Evolutionary conservation across 2,329 filamentous ascomycete species (phyloP).

Genomic region (Fusarium xyrophilum): DNA sequence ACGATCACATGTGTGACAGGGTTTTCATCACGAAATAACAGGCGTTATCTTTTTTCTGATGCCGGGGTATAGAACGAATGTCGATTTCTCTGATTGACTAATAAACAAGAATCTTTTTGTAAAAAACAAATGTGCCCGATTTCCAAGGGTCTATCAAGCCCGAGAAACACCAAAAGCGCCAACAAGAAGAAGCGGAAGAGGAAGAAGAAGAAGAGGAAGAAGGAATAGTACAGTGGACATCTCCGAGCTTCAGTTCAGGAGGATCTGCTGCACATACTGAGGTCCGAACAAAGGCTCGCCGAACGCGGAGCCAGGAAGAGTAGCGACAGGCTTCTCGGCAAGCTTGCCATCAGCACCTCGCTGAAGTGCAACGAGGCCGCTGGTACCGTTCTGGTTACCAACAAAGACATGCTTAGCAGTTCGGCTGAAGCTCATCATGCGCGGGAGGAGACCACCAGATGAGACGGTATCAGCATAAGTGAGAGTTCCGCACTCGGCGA

Average conservation of each 20-base stretch:
- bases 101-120: conserved; percentile 5
- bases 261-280: conserved; percentile 46
- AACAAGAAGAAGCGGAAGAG: conserved; percentile 7
- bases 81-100: conserved; percentile 10
- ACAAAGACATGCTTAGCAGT: conserved; percentile 52
- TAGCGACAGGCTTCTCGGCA: conserved; percentile 39
- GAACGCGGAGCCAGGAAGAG: conserved; percentile 39
- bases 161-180: conserved; percentile 31
- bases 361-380: conserved; percentile 51
- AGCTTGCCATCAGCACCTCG: conserved; percentile 45
- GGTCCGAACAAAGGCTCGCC: conserved; percentile 42
- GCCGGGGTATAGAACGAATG: conserved; percentile 18
- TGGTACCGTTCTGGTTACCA: conserved; percentile 55
- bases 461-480: conserved; percentile 45
- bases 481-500: conserved; percentile 44
- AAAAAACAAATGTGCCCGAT: not conserved
- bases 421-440: conserved; percentile 54
- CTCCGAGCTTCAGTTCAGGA: conserved; percentile 4
- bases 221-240: not conserved
- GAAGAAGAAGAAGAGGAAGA: conserved; percentile 12
- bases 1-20: not conserved
- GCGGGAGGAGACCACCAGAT: conserved; percentile 50
- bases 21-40: conserved; percentile 10
- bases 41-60: conserved; percentile 14
- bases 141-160: conserved; percentile 11